Evolutionary conservation across 306 rosid genomes (phyloP).

Genomic region (Malus asiatica): DNA sequence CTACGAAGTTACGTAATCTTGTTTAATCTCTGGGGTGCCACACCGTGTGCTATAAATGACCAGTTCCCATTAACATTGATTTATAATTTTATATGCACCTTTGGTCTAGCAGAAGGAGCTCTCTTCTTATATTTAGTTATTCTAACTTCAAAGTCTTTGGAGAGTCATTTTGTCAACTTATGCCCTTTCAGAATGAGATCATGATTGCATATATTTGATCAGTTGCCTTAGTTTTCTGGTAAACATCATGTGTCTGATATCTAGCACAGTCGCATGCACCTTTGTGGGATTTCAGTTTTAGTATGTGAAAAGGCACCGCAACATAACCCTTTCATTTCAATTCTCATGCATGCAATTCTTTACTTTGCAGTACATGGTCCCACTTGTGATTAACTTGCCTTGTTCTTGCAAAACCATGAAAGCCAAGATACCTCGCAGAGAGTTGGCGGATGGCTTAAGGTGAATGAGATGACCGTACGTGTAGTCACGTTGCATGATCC

Average conservation of each 20-base stretch:
- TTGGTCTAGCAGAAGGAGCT: neutral
- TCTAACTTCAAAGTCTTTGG: neutral
- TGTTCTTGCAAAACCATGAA: neutral
- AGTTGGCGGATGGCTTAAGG: neutral
- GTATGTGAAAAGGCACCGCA: neutral
- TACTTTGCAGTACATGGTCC: neutral
- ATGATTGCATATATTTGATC: neutral
- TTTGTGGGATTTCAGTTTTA: neutral
- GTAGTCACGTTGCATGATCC: neutral
- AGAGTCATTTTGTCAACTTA: neutral
- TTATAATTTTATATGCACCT: too few species aligned
- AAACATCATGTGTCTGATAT: neutral
- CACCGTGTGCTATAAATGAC: neutral
- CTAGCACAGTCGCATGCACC: neutral
- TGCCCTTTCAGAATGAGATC: neutral
- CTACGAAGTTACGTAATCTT: neutral
- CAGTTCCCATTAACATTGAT: too few species aligned
- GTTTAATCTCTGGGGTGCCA: neutral
- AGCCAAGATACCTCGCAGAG: neutral
- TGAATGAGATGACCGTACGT: neutral
- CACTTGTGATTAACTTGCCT: neutral
- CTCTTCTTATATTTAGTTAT: neutral
- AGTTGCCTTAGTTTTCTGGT: neutral
- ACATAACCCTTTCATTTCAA: neutral
- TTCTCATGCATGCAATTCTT: neutral